phyloP scores from a whole-genome alignment of 805 yeast genomes.

The Pichia gijzeniarum region DNA sequence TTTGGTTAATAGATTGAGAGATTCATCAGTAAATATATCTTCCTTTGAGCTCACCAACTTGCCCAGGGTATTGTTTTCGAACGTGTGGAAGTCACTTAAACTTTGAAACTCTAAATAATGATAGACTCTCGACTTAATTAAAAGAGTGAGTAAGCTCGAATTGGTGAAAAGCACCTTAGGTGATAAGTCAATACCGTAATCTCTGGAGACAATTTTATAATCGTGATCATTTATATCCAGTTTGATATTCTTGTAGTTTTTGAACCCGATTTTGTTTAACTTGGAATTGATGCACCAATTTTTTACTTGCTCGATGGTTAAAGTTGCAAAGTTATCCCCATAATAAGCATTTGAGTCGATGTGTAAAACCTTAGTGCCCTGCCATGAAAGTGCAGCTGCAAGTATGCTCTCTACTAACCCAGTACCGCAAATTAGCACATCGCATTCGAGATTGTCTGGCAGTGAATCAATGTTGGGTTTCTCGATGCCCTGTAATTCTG shows the following conservation, averaged over 20 bases:
- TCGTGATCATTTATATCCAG: conserved; percentile 67
- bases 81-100: conserved; percentile 84
- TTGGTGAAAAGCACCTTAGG: conserved; percentile 87
- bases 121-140: conserved; percentile 81
- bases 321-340: conserved; percentile 83
- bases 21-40: conserved; percentile 87
- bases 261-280: conserved; percentile 29
- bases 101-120: conserved; percentile 91
- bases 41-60: conserved; percentile 82
- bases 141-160: conserved; percentile 74
- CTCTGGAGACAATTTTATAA: conserved; percentile 48
- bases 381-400: conserved; percentile 96
- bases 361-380: conserved; percentile 91
- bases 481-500: conserved; percentile 72
- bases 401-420: conserved; percentile 82
- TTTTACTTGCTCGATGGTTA: conserved; percentile 79
- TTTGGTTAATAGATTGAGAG: conserved; percentile 66
- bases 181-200: conserved; percentile 80
- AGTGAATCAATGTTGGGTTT: conserved; percentile 57
- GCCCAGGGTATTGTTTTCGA: conserved; percentile 84
- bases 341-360: conserved; percentile 79
- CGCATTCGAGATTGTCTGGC: conserved; percentile 57
- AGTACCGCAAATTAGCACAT: conserved; percentile 88
- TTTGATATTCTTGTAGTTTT: conserved; percentile 51
- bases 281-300: conserved; percentile 78